Conservation (phyloP, 257 asterid species). For the Anisodus acutangulus region DNA sequence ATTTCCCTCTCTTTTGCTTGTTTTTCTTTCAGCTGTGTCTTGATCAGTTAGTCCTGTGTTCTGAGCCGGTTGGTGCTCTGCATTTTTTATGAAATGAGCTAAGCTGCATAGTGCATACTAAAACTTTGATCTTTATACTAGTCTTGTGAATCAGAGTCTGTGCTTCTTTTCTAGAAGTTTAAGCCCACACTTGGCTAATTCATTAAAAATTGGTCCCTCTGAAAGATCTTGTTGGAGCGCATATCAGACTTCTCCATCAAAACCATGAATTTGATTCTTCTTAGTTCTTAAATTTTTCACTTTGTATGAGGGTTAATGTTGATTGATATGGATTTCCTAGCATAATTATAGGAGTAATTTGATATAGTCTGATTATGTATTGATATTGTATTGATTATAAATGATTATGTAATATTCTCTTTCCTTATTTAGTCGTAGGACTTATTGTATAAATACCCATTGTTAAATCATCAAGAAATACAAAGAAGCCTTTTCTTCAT, state of each 20-base stretch:
- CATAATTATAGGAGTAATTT: no score
- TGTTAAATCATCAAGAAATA: no score
- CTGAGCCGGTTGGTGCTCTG: neutral
- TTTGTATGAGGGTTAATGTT: neutral
- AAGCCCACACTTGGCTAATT: neutral
- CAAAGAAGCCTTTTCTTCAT: no score
- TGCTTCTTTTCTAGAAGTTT: neutral
- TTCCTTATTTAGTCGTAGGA: no score
- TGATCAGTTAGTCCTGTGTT: constrained; percentile 15
- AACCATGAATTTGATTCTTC: neutral
- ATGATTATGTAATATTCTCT: no score
- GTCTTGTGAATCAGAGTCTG: neutral
- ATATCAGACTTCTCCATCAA: constrained; percentile 24
- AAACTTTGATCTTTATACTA: neutral
- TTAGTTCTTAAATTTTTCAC: neutral
- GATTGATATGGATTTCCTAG: no score
- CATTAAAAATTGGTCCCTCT: neutral
- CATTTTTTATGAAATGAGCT: neutral
- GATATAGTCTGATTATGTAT: no score
- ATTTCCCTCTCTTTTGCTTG: constrained; percentile 4
- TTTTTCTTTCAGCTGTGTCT: constrained; percentile 5
- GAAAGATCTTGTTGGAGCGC: neutral
- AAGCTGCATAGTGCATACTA: neutral
- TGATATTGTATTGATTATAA: no score
- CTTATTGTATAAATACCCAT: no score